phyloP scores from a whole-genome alignment of 1,284 basidiomycete genomes.

The Leccinum griseonigrum region DNA sequence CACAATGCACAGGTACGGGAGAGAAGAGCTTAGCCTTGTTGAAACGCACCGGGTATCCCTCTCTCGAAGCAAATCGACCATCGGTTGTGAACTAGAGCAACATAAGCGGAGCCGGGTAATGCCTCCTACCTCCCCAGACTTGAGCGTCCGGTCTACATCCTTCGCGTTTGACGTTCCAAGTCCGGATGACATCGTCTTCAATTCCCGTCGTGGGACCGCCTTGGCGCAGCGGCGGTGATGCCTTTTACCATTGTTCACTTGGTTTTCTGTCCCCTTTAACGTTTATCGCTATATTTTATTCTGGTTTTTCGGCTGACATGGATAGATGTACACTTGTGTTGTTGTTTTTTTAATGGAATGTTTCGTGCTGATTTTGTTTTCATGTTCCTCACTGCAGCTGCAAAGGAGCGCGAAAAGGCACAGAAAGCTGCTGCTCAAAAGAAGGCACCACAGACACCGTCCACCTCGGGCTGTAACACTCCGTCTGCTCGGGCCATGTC shows the following conservation, averaged over 20 bases:
- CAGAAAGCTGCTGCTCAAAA: conserved; percentile 52
- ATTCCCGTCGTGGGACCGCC: conserved; percentile 74
- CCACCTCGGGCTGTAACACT: conserved; percentile 32
- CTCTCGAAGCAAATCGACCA: conserved; percentile 33
- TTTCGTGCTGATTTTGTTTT: conserved; percentile 41
- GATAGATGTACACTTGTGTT: conserved; percentile 39
- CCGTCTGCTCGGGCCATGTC: conserved; percentile 44
- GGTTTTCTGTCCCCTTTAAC: conserved; percentile 13
- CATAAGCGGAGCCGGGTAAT: conserved; percentile 10
- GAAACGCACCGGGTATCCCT: conserved; percentile 31
- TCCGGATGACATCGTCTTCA: conserved; percentile 81
- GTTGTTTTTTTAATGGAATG: conserved; percentile 36
- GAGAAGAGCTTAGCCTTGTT: conserved; percentile 30
- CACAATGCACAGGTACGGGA: conserved; percentile 29
- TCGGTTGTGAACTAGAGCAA: conserved; percentile 16
- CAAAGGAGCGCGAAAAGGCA: conserved; percentile 73
- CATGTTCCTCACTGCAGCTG: conserved; percentile 50
- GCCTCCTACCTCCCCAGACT: conserved; percentile 20
- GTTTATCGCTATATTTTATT: conserved; percentile 29
- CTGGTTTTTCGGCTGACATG: conserved; percentile 33
- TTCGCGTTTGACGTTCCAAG: conserved; percentile 82
- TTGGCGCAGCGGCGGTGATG: conserved; percentile 42
- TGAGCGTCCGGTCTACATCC: conserved; percentile 31
- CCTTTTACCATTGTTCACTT: conserved; percentile 30
- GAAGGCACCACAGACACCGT: conserved; percentile 37